Evolutionary conservation across 2,329 filamentous ascomycete species (phyloP).

Genomic region (Phialophora tarda): DNA sequence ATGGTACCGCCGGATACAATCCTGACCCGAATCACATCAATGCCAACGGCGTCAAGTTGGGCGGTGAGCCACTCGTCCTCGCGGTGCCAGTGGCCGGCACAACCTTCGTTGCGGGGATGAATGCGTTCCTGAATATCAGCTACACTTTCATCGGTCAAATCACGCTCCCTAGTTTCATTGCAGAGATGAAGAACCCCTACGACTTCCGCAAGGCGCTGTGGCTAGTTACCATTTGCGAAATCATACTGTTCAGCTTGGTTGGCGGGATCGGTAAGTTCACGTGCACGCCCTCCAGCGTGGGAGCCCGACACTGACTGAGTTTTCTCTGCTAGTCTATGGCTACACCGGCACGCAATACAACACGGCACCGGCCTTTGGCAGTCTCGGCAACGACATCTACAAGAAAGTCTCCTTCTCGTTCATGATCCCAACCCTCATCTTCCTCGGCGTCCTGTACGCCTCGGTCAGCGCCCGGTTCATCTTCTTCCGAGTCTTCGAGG

Average conservation of each 20-base stretch:
- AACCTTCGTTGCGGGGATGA: slow-evolving; percentile 80
- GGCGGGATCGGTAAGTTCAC: slow-evolving; percentile 63
- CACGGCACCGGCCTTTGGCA: slow-evolving; percentile 84
- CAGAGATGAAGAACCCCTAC: slow-evolving; percentile 80
- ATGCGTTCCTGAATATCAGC: slow-evolving; percentile 91
- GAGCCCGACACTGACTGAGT: background rate
- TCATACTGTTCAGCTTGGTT: slow-evolving; percentile 83
- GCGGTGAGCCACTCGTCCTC: slow-evolving; percentile 70
- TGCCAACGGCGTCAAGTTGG: slow-evolving; percentile 40
- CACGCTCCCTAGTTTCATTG: slow-evolving; percentile 91
- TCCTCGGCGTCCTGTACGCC: slow-evolving; percentile 87
- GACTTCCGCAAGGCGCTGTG: slow-evolving; percentile 94
- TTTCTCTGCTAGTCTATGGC: slow-evolving; percentile 30
- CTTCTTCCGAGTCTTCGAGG: slow-evolving; percentile 86
- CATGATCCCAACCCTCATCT: slow-evolving; percentile 94
- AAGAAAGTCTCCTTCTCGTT: slow-evolving; percentile 92
- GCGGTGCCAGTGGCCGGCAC: slow-evolving; percentile 72
- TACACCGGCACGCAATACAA: slow-evolving; percentile 91
- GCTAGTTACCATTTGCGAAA: slow-evolving; percentile 85
- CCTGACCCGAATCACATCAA: slow-evolving; percentile 51
- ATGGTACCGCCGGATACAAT: slow-evolving; percentile 68
- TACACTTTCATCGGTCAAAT: slow-evolving; percentile 98
- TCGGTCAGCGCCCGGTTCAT: slow-evolving; percentile 88
- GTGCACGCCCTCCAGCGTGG: background rate
- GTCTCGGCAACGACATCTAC: slow-evolving; percentile 72